Conservation (phyloP, 352 stramenopile genomes). For the Pilasporangium apinafurcum region DNA sequence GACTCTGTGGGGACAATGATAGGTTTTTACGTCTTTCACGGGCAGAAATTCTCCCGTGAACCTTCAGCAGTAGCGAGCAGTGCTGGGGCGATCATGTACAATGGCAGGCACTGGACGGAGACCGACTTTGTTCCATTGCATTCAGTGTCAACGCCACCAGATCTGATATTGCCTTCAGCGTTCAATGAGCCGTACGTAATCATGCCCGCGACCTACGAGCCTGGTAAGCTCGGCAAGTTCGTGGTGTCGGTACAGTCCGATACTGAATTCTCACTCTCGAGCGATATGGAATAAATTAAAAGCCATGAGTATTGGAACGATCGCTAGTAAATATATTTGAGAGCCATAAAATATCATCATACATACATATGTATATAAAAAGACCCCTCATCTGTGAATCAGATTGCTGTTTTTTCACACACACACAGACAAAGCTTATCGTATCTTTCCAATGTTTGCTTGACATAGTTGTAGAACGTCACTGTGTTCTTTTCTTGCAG, state of each 20-base stretch:
- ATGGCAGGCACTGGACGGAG: conserved; percentile 71
- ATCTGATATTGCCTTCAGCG: conserved; percentile 51
- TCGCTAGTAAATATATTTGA: too few species aligned
- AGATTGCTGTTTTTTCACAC: too few species aligned
- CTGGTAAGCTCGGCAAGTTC: conserved; percentile 68
- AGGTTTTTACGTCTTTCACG: conserved; percentile 84
- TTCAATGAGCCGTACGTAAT: conserved; percentile 85
- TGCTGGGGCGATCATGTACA: conserved; percentile 40
- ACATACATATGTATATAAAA: too few species aligned
- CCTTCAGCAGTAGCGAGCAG: conserved; percentile 3
- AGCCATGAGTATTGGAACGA: too few species aligned
- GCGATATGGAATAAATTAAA: conserved; percentile 16
- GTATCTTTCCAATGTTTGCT: too few species aligned
- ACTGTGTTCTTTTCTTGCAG: too few species aligned
- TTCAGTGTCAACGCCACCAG: conserved; percentile 54
- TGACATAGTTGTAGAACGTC: too few species aligned
- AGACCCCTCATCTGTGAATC: too few species aligned
- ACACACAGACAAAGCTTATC: too few species aligned
- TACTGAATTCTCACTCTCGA: conserved; percentile 67
- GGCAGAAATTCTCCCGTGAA: conserved; percentile 33
- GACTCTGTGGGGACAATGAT: conserved; percentile 88
- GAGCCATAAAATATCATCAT: too few species aligned
- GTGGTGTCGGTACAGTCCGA: conserved; percentile 82
- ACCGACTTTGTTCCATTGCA: conserved; percentile 82
- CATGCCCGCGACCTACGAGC: conserved; percentile 87